Evolutionary conservation across 1,284 basidiomycete genomes (phyloP), one percentile per base, ranked within the genome.

Genomic region (Coniferiporia weirii): DNA sequence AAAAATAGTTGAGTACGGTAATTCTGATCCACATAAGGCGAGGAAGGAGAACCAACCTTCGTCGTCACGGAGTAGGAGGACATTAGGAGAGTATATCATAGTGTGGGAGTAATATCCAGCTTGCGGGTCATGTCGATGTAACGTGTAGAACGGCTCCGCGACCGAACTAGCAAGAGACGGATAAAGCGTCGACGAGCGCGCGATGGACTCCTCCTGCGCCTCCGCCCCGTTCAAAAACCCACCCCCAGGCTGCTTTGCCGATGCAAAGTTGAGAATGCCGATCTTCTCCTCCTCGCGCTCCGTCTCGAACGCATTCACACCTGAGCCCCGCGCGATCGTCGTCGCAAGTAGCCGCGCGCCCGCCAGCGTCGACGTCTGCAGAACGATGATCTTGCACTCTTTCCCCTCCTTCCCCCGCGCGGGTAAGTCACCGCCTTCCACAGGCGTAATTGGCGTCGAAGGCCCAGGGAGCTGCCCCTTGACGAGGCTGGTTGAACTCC

Each of bases 391-490:
- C 43, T 62, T 62, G 36, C 56, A 58, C 7, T 61, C 56, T 27
- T 54, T 58, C 17, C 27, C 52, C 9, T 55, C 53, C 32, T 46
- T 55, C 45, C 35, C 45, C 13, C 12, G 38, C 3, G 38, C 38
- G 8, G 19, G 20, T 27, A 20, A 27, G 32, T 15, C 19, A n/a
- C 8, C 27, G 12, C 20, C 4, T 40, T 20, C n/a, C 51, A 35
- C 17, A 40, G 36, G 35, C 34, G 40, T 19, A 13, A 17, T 58
- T 15, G 27, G 59, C 13, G 27, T 49, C 19, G 47, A 52, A 12
- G 52, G 75, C 74, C 32, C 81, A 48, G 52, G 13, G 4, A 43
- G 44, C 66, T 50, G 44, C 8, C 51, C 44, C 44, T 20, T 46
- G 44, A 32, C 57, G 38, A 40, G 63, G 44, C 50, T 45, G 3